phyloP scores from a whole-genome alignment of 1,284 basidiomycete species.

The Ustilago loliicola region DNA sequence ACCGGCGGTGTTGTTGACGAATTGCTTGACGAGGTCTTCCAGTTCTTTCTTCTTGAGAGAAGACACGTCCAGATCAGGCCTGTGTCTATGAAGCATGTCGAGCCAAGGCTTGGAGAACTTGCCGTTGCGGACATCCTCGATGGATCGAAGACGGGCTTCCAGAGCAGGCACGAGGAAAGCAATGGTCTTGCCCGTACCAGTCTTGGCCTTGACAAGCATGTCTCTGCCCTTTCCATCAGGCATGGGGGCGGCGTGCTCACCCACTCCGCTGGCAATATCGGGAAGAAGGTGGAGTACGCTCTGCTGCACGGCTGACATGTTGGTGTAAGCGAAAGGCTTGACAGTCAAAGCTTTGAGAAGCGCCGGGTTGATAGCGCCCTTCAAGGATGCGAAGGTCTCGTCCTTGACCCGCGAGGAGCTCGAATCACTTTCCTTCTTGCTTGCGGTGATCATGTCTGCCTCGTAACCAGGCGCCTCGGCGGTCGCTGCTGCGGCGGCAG shows the following conservation, averaged over 20 bases:
- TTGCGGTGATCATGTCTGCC: not conserved
- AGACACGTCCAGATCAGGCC: conserved; percentile 55
- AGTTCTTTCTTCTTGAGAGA: conserved; percentile 55
- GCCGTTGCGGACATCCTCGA: conserved; percentile 53
- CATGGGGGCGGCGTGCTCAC: conserved; percentile 30
- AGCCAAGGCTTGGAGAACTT: conserved; percentile 45
- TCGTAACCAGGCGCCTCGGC: not conserved
- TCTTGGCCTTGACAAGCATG: conserved; percentile 70
- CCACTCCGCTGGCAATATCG: conserved; percentile 67
- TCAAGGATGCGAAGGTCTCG: conserved; percentile 56
- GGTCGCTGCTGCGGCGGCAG: conserved; percentile 14
- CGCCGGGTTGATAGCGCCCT: conserved; percentile 42
- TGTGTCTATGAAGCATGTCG: conserved; percentile 61
- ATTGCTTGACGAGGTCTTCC: conserved; percentile 38
- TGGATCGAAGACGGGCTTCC: conserved; percentile 66
- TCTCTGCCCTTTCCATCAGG: conserved; percentile 67
- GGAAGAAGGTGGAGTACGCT: conserved; percentile 78
- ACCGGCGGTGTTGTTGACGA: conserved; percentile 74
- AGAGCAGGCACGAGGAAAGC: conserved; percentile 70
- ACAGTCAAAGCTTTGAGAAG: conserved; percentile 68
- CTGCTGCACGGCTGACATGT: conserved; percentile 88
- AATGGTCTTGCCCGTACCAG: conserved; percentile 70
- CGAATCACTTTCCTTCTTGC: not conserved
- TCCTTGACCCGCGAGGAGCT: conserved; percentile 32
- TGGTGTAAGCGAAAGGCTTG: conserved; percentile 79